Evolutionary conservation across 2,329 filamentous ascomycete species (phyloP).

Genomic region (Aspergillus tamarii): DNA sequence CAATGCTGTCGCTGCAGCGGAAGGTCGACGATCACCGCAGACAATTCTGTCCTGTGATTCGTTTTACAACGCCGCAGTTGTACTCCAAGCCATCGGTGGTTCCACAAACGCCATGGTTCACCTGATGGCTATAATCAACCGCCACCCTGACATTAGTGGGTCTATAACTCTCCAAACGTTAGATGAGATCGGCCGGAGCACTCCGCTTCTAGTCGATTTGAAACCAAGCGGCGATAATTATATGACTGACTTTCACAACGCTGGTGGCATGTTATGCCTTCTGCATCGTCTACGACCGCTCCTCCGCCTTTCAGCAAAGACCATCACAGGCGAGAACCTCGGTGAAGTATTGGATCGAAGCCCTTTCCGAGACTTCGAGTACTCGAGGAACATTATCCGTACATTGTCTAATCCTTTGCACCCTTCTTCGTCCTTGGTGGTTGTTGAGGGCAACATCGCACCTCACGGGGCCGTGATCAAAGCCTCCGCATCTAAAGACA

Average conservation of each 20-base stretch:
- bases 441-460: constrained; percentile 53
- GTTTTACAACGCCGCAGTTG: constrained; percentile 57
- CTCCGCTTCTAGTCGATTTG: constrained; percentile 54
- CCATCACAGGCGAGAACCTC: constrained; percentile 52
- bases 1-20: constrained; percentile 50
- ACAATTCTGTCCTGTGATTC: constrained; percentile 51
- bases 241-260: constrained; percentile 60
- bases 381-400: constrained; percentile 48
- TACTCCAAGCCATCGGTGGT: constrained; percentile 59
- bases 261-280: constrained; percentile 55
- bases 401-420: constrained; percentile 51
- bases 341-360: constrained; percentile 49
- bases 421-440: constrained; percentile 49
- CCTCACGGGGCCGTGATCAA: constrained; percentile 55
- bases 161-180: constrained; percentile 51
- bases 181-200: constrained; percentile 52
- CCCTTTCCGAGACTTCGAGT: constrained; percentile 46
- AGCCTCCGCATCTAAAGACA: constrained; percentile 55
- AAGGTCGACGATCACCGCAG: constrained; percentile 46
- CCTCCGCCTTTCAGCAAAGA: constrained; percentile 50
- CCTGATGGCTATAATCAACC: constrained; percentile 57
- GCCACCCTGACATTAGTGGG: constrained; percentile 53
- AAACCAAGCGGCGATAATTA: constrained; percentile 59
- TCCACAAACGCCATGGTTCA: constrained; percentile 61
- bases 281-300: constrained; percentile 52